Evolutionary conservation across 805 yeast genomes (phyloP).

Genomic region (Zygotorulaspora florentina): DNA sequence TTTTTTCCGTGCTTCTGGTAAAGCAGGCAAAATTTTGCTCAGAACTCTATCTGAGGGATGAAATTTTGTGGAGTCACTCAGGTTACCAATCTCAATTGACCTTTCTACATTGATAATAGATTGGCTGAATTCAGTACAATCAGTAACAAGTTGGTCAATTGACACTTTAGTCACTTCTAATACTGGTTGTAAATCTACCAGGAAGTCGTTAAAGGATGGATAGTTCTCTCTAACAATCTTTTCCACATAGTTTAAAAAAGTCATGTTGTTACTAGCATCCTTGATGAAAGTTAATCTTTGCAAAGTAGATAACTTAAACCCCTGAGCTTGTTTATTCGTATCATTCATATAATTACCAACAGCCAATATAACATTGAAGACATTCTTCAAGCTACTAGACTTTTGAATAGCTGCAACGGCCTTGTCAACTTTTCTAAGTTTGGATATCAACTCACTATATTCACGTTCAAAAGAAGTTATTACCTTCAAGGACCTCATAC

Average conservation of each 20-base stretch:
- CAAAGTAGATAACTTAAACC: slow-evolving; percentile 85
- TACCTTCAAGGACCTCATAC: slow-evolving; percentile 78
- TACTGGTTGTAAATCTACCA: slow-evolving; percentile 64
- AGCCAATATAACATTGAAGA: slow-evolving; percentile 78
- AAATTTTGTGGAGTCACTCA: slow-evolving; percentile 70
- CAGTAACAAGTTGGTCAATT: slow-evolving; percentile 73
- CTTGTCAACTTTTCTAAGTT: slow-evolving; percentile 64
- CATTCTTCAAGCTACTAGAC: slow-evolving; percentile 63
- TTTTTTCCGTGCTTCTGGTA: slow-evolving; percentile 74
- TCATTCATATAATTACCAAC: slow-evolving; percentile 98
- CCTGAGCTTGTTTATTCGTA: slow-evolving; percentile 83
- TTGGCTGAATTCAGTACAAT: slow-evolving; percentile 60
- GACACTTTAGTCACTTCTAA: slow-evolving; percentile 64
- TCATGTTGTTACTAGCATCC: slow-evolving; percentile 80
- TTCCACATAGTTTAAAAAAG: slow-evolving; percentile 90
- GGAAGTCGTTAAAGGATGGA: slow-evolving; percentile 71
- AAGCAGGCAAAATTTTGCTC: slow-evolving; percentile 52
- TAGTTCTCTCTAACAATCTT: slow-evolving; percentile 77
- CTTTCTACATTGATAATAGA: slow-evolving; percentile 64
- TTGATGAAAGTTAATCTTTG: slow-evolving; percentile 87
- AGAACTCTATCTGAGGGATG: slow-evolving; percentile 83
- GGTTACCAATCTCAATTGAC: slow-evolving; percentile 75
- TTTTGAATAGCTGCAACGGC: slow-evolving; percentile 65
- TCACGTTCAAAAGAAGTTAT: slow-evolving; percentile 72
- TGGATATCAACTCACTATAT: slow-evolving; percentile 62